Conservation (phyloP, 192 early-diverging fungal genomes). For the Linnemannia elongata region DNA sequence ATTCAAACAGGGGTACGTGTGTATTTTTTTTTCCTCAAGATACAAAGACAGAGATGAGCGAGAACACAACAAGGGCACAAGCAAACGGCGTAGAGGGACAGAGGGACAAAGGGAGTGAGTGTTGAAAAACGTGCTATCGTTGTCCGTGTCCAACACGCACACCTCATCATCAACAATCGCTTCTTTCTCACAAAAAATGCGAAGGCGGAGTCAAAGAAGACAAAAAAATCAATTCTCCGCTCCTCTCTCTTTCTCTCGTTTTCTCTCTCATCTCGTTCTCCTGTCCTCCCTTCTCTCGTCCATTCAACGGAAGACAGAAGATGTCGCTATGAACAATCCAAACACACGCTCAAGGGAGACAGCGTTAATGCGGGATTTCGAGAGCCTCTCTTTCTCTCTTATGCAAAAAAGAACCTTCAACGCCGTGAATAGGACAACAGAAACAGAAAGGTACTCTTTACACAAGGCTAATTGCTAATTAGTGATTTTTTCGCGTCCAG, state of each 20-base stretch:
- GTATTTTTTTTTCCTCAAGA: not conserved
- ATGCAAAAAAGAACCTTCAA: not conserved
- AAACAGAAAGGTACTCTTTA: not conserved
- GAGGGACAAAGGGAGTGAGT: not conserved
- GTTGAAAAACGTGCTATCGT: conserved; percentile 3
- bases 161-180: not conserved
- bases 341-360: not conserved
- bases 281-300: not conserved
- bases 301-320: not conserved
- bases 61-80: not conserved
- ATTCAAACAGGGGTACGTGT: not conserved
- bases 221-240: not conserved
- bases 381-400: not conserved
- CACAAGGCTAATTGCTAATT: too few relatives aligned
- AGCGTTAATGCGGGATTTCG: not conserved
- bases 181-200: not conserved
- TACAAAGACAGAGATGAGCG: not conserved
- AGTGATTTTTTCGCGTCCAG: too few relatives aligned
- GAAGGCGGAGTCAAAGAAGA: not conserved
- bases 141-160: conserved; percentile 5
- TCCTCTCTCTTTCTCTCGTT: not conserved
- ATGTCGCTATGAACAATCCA: not conserved
- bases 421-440: not conserved
- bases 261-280: not conserved
- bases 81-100: not conserved